Conservation (phyloP, 345 rosid genomes). For the Lepidium sativum region DNA sequence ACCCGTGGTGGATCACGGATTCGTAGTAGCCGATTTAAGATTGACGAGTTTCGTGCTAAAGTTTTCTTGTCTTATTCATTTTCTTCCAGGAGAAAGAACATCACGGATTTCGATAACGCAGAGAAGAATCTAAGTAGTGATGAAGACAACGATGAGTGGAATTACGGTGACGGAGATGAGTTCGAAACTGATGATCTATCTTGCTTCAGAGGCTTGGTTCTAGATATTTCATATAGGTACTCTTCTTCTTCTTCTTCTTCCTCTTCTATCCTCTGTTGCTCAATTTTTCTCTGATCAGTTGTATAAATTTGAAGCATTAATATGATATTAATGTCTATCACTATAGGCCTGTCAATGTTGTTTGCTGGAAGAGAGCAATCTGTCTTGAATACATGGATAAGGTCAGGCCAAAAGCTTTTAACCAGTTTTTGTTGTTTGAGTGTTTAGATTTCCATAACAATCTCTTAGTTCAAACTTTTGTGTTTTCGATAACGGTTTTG, state of each 20-base stretch:
- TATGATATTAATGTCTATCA: not conserved
- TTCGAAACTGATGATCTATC: constrained; percentile 41
- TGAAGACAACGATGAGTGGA: constrained; percentile 23
- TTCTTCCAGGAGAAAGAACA: constrained; percentile 6
- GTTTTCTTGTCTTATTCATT: constrained; percentile 26
- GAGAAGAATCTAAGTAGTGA: constrained; percentile 25
- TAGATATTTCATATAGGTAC: constrained; percentile 69
- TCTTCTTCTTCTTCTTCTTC: not conserved
- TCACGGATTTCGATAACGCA: not conserved
- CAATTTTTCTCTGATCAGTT: not conserved
- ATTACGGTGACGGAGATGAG: constrained; percentile 39
- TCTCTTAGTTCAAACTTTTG: not conserved
- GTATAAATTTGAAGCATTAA: not conserved
- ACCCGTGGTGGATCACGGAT: constrained; percentile 22
- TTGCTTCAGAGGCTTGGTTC: constrained; percentile 72
- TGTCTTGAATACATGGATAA: constrained; percentile 96
- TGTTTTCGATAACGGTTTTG: constrained; percentile 6
- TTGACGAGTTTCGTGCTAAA: constrained; percentile 16
- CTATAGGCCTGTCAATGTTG: constrained; percentile 71
- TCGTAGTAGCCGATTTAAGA: constrained; percentile 22
- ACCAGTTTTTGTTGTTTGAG: not conserved
- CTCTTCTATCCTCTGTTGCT: not conserved
- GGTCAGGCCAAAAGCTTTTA: constrained; percentile 34
- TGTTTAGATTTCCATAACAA: not conserved
- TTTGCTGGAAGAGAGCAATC: constrained; percentile 90